phyloP scores from a whole-genome alignment of 257 asterid genomes.

The Solanum commersonii region DNA sequence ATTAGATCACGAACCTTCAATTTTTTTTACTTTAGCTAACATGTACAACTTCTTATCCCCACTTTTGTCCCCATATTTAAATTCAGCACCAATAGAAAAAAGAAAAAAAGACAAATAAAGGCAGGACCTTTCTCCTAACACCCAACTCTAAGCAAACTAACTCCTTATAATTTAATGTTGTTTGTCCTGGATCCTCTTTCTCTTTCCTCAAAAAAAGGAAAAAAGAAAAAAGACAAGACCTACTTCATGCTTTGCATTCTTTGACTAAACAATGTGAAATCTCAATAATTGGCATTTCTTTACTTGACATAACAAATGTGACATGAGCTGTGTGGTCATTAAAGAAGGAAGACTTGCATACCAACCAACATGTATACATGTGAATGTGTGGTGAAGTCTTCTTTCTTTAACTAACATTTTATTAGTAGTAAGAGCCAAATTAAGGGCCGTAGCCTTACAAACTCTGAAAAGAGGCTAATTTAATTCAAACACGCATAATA shows the following conservation, averaged over 20 bases:
- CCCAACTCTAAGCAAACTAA: not conserved
- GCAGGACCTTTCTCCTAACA: not conserved
- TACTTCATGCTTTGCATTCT: not conserved
- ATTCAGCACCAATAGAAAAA: not conserved
- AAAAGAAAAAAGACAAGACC: not conserved
- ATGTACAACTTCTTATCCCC: not conserved
- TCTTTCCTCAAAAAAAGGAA: not conserved
- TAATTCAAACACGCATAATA: not conserved
- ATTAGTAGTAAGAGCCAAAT: not conserved
- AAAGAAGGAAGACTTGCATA: not conserved
- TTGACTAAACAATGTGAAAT: not conserved
- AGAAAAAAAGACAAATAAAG: not conserved
- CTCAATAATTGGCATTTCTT: not conserved
- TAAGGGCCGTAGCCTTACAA: not conserved
- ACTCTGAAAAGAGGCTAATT: not conserved
- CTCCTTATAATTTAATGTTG: not conserved
- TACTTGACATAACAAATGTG: not conserved
- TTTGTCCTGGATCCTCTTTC: not conserved
- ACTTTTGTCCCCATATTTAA: not conserved
- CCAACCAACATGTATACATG: not conserved
- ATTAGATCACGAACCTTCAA: not conserved
- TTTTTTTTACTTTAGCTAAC: not conserved
- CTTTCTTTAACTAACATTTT: not conserved
- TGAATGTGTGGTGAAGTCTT: not conserved
- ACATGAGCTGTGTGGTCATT: not conserved